Base-by-base conservation (phyloP, 352 stramenopile genomes). In the Phytophthora melonis region DNA sequence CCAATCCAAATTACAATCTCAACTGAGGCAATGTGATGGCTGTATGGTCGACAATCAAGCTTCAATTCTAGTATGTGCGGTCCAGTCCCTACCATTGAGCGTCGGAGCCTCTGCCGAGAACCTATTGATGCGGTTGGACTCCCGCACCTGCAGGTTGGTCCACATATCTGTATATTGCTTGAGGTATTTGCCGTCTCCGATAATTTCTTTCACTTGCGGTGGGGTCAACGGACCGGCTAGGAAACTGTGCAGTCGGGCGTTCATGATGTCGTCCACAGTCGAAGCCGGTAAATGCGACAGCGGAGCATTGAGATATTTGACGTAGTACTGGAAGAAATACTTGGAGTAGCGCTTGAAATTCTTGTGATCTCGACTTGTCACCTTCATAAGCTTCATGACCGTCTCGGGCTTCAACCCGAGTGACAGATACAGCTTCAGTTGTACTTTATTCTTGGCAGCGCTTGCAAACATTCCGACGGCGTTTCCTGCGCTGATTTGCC, bases 201-300 rank as follows among this genome's bases (percentile, higher is more conserved):
- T 34, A 5, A 34, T 8, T 10, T 34, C 7, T 34, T 34, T 34
- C 4, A 52, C 43, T 52, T 52, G 43, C 43, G 43, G 43, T 19
- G 43, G 43, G 18, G 43, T 52, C 16, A 52, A 6, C 16, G 43
- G 13, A 3, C n/a, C 43, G n/a, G 7, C 43, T 23, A 52, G 43
- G 13, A 14, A 52, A 23, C n/a, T 52, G 16, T 52, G n/a, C 43
- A 52, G n/a, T 21, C 43, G 16, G 13, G 43, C 43, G 7, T 52
- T n/a, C 43, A 52, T 52, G 43, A 52, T 52, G n/a, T 52, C 16
- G 16, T 52, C 43, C 16, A 52, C n/a, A 52, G 43, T 52, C 16
- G 16, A 23, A n/a, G 16, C 43, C n/a, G 43, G 43, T 52, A 52
- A 21, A 52, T 52, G 43, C 43, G 43, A 52, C 16, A 52, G 16